Evolutionary conservation across 140 eudicot species (phyloP).

Genomic region (Cichorium intybus): DNA sequence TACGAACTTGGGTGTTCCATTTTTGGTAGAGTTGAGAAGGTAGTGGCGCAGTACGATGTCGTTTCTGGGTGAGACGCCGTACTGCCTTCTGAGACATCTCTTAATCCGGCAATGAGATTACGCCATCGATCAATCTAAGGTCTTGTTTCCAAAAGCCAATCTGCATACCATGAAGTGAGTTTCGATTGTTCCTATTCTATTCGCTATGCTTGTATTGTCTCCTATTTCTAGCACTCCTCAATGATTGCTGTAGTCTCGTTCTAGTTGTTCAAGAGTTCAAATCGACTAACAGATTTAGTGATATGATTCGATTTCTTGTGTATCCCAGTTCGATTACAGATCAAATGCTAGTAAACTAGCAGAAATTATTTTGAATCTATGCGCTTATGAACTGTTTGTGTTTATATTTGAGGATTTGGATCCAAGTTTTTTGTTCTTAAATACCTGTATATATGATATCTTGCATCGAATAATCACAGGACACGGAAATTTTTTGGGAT

Average conservation of each 20-base stretch:
- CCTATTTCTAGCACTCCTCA: neutral
- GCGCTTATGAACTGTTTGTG: neutral
- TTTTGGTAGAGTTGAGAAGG: neutral
- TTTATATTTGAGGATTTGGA: neutral
- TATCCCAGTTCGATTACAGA: neutral
- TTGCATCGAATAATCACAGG: conserved; percentile 33
- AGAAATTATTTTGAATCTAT: neutral
- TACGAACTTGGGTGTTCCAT: conserved; percentile 1
- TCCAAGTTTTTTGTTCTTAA: no score
- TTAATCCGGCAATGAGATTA: conserved; percentile 3
- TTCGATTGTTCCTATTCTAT: conserved; percentile 11
- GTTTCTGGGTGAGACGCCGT: neutral
- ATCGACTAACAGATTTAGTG: neutral
- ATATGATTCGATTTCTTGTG: neutral
- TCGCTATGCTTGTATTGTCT: neutral
- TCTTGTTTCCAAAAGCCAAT: conserved; percentile 2
- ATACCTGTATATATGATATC: neutral
- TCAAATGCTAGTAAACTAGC: neutral
- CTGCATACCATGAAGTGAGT: conserved; percentile 30
- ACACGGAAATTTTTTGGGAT: conserved; percentile 57
- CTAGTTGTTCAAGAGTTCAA: neutral
- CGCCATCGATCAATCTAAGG: neutral
- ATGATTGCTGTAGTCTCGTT: neutral
- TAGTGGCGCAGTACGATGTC: conserved; percentile 3
- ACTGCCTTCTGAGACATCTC: no score